A percentile compares a stretch with the other conserved stretches of the same genome.
phyloP scores from a whole-genome alignment of 2,329 filamentous ascomycete genomes.

The Trichoderma harzianum region DNA sequence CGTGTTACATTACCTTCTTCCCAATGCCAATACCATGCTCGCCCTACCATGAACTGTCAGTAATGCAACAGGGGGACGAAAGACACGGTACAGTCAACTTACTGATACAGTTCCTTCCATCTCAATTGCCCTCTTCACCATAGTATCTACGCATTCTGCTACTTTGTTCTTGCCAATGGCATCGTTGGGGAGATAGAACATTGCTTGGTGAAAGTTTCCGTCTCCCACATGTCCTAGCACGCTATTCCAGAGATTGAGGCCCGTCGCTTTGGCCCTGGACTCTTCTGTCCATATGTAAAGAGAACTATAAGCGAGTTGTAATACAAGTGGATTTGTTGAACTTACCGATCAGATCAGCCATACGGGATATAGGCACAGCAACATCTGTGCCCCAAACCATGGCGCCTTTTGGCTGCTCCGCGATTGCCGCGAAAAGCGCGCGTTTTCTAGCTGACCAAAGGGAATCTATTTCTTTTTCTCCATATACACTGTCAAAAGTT shows the following conservation, averaged over 20 bases:
- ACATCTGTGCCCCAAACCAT: constrained; percentile 80
- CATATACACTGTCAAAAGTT: constrained; percentile 65
- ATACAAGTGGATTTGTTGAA: not conserved
- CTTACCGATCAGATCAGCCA: constrained; percentile 65
- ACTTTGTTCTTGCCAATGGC: constrained; percentile 53
- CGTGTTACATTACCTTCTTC: constrained; percentile 59
- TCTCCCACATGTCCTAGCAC: constrained; percentile 75
- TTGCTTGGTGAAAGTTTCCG: constrained; percentile 66
- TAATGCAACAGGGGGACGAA: not conserved
- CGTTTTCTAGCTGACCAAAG: constrained; percentile 75
- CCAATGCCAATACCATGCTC: constrained; percentile 70
- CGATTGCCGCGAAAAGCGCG: constrained; percentile 69
- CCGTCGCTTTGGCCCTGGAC: constrained; percentile 62
- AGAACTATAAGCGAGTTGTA: not conserved
- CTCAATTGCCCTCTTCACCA: constrained; percentile 67
- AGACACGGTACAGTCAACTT: constrained; percentile 38
- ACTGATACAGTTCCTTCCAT: constrained; percentile 67
- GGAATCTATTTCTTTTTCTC: constrained; percentile 61
- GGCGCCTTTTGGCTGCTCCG: constrained; percentile 55
- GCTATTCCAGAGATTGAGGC: constrained; percentile 59
- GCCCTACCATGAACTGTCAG: constrained; percentile 34
- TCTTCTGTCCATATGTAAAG: constrained; percentile 41
- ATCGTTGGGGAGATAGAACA: constrained; percentile 45
- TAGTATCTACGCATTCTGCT: constrained; percentile 60
- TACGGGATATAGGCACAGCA: constrained; percentile 67